A percentile compares a stretch with the other conserved stretches of the same genome.
phyloP scores from a whole-genome alignment of 1,284 basidiomycete genomes.

The Cryptococcus sp. region DNA sequence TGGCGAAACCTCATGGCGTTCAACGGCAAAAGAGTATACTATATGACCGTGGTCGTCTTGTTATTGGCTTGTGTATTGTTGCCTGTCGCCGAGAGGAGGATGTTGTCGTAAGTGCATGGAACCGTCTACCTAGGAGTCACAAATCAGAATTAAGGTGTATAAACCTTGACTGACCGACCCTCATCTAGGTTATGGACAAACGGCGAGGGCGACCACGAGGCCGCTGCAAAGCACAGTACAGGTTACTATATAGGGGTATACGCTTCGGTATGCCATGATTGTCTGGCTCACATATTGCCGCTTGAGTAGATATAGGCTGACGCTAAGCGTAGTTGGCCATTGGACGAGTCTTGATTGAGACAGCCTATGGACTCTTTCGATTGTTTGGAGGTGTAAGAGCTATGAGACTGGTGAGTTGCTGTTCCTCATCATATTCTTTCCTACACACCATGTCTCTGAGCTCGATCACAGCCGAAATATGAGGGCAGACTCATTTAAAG shows the following conservation, averaged over 20 bases:
- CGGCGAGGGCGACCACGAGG: background rate
- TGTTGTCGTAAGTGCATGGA: slow-evolving; percentile 26
- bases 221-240: slow-evolving; percentile 2
- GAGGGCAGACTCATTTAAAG: no score
- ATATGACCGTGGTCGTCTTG: slow-evolving; percentile 61
- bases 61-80: slow-evolving; percentile 9
- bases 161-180: background rate
- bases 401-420: slow-evolving; percentile 19
- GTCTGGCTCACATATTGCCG: background rate
- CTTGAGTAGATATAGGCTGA: background rate
- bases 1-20: slow-evolving; percentile 70
- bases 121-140: no score
- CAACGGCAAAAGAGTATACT: slow-evolving; percentile 58
- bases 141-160: background rate
- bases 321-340: slow-evolving; percentile 13
- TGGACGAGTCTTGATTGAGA: slow-evolving; percentile 9
- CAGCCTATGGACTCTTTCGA: slow-evolving; percentile 13
- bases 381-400: slow-evolving; percentile 30
- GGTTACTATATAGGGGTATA: slow-evolving; percentile 30
- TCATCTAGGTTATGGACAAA: slow-evolving; percentile 23
- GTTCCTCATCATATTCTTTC: background rate
- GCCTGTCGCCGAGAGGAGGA: slow-evolving; percentile 24
- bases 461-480: no score
- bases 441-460: no score
- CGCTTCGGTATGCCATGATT: slow-evolving; percentile 16